These are phyloP conservation scores for Prunus persica DNA, from an alignment of 306 rosid species.

Conservation along the genomic window DNA sequence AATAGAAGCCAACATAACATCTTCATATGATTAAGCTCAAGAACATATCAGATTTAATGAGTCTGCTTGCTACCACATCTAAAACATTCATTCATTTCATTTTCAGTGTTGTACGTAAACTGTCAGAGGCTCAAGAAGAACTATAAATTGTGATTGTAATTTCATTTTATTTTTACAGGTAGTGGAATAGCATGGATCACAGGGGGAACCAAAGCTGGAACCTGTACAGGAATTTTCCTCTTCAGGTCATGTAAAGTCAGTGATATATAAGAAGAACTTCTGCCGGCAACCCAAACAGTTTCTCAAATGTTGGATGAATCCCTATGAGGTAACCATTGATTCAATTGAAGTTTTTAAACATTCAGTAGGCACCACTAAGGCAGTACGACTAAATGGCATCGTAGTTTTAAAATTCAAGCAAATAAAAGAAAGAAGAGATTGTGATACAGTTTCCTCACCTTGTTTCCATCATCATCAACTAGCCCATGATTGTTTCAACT, in stretches of 20 bases:
- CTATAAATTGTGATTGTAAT: not conserved
- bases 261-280: slow-evolving; percentile 77
- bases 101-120: too few relatives aligned
- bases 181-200: not conserved
- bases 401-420: too few relatives aligned
- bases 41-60: too few relatives aligned
- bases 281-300: slow-evolving; percentile 70
- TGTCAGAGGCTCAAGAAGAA: not conserved
- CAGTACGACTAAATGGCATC: too few relatives aligned
- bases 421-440: not conserved
- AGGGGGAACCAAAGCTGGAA: slow-evolving; percentile 19
- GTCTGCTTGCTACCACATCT: too few relatives aligned
- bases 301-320: slow-evolving; percentile 73
- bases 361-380: not conserved
- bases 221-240: slow-evolving; percentile 83
- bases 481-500: slow-evolving; percentile 73
- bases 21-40: too few relatives aligned
- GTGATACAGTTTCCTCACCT: slow-evolving; percentile 36
- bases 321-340: slow-evolving; percentile 71
- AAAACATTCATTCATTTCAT: too few relatives aligned
- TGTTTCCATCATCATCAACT: slow-evolving; percentile 62
- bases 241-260: slow-evolving; percentile 71
- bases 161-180: not conserved
- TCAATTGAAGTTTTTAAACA: slow-evolving; percentile 19
- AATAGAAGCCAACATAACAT: too few relatives aligned